Conservation (phyloP, 305 asterid genomes). For the Fraxinus albicans region DNA sequence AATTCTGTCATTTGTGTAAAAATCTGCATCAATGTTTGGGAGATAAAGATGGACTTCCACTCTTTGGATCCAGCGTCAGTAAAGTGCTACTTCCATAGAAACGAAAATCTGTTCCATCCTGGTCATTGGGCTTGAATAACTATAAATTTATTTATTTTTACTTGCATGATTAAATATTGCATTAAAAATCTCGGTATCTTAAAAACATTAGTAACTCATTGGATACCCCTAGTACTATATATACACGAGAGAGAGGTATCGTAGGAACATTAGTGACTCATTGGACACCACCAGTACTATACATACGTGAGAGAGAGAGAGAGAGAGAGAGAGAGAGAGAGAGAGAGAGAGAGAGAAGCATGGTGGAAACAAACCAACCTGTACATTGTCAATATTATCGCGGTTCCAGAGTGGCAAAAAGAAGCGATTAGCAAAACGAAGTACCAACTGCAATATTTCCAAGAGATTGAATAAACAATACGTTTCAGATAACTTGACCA, state of each 20-base stretch:
- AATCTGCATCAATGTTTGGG: background rate
- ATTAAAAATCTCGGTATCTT: background rate
- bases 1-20: background rate
- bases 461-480: background rate
- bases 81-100: background rate
- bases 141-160: background rate
- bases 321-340: background rate
- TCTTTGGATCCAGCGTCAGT: background rate
- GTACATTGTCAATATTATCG: constrained; percentile 52
- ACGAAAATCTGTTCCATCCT: background rate
- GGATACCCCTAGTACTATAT: background rate
- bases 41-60: background rate
- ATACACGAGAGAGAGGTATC: background rate
- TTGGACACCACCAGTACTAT: background rate
- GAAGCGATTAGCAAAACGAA: constrained; percentile 59
- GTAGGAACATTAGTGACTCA: background rate
- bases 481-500: background rate
- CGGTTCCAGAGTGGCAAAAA: constrained; percentile 62
- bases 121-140: background rate
- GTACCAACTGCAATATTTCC: constrained; percentile 45
- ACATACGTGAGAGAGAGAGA: background rate
- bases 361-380: constrained; percentile 28
- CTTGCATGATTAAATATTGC: background rate
- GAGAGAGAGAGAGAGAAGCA: background rate
- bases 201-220: background rate